A percentile compares a stretch with the other conserved stretches of the same genome.
Conservation (phyloP, 2,329 filamentous ascomycete species). For the Fusarium oligoseptatum region DNA sequence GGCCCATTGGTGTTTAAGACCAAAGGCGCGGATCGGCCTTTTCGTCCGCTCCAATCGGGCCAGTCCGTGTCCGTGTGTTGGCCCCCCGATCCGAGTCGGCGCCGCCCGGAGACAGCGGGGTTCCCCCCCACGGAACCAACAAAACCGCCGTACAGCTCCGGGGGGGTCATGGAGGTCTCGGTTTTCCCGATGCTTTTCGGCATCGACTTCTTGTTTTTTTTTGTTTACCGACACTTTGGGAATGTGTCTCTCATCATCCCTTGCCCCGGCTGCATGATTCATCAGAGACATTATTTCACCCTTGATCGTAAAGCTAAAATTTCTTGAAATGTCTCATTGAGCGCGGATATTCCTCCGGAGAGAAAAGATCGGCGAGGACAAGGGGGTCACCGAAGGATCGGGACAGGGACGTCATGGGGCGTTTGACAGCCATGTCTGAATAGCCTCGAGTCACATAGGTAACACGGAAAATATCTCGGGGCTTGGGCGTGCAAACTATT, state of each 20-base stretch:
- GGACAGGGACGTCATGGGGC: constrained; percentile 18
- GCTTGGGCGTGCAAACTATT: background rate
- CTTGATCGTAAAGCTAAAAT: constrained; percentile 4
- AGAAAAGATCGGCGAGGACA: constrained; percentile 10
- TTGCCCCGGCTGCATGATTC: background rate
- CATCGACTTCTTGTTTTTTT: no score
- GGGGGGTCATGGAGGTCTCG: constrained; percentile 12
- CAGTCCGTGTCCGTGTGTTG: constrained; percentile 6
- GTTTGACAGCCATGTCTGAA: constrained; percentile 22
- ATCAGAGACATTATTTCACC: constrained; percentile 4
- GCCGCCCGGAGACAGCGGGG: background rate
- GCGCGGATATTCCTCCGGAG: constrained; percentile 14
- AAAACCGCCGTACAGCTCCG: background rate
- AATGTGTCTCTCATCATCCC: background rate
- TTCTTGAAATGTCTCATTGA: constrained; percentile 31
- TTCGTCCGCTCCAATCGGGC: constrained; percentile 25
- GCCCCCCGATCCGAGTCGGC: background rate
- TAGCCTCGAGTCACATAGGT: background rate
- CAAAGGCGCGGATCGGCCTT: constrained; percentile 19
- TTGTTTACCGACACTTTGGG: constrained; percentile 8
- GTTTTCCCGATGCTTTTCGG: constrained; percentile 6
- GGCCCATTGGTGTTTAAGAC: constrained; percentile 12
- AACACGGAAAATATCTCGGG: background rate
- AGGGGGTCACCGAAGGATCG: constrained; percentile 29
- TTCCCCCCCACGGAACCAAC: background rate